Conservation (phyloP, 345 rosid genomes). For the Gossypium turneri region DNA sequence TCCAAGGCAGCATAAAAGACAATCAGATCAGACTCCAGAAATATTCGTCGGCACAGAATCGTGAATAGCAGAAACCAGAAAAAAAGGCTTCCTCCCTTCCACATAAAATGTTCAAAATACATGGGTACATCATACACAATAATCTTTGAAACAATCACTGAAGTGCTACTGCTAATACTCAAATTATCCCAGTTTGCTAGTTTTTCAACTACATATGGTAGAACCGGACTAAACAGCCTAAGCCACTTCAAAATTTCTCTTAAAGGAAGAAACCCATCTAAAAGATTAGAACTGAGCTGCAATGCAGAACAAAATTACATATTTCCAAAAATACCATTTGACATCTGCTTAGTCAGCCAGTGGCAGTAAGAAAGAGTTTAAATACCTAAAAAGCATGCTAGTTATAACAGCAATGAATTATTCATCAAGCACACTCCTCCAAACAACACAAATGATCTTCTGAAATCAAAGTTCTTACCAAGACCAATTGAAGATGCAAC, state of each 20-base stretch:
- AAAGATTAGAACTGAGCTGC: background rate
- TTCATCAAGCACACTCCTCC: background rate
- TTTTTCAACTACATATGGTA: background rate
- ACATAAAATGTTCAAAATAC: background rate
- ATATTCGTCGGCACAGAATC: background rate
- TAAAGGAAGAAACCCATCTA: background rate
- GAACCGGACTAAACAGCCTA: background rate
- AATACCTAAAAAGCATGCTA: background rate
- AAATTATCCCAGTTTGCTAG: background rate
- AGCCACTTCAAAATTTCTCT: background rate
- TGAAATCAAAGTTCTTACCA: slow-evolving; percentile 50
- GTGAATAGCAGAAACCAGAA: background rate
- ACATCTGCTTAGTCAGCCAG: slow-evolving; percentile 1
- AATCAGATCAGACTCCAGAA: background rate
- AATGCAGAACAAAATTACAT: background rate
- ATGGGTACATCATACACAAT: background rate
- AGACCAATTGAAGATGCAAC: slow-evolving; percentile 99
- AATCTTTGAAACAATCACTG: background rate
- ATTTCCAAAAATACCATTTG: slow-evolving; percentile 4
- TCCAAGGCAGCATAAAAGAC: background rate
- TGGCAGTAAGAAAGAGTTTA: background rate
- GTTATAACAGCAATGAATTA: background rate
- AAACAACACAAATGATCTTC: background rate
- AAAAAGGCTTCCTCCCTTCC: background rate
- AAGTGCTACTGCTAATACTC: background rate